phyloP scores from a whole-genome alignment of 2,329 filamentous ascomycete species.

The Tolypocladium ovalisporum region DNA sequence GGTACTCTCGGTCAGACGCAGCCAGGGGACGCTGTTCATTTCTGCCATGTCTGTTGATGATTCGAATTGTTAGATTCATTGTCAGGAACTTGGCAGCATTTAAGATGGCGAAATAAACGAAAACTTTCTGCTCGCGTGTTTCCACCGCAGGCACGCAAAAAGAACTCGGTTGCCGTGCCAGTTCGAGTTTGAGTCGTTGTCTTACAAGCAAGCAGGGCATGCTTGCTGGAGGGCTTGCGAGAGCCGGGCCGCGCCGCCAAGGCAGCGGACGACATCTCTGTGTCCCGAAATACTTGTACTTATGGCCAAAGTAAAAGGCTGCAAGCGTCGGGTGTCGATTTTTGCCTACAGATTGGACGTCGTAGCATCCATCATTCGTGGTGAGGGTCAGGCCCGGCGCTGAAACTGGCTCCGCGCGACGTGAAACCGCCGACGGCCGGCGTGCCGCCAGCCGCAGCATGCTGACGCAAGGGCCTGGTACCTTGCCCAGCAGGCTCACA shows the following conservation, averaged over 20 bases:
- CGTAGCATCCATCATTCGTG: no score
- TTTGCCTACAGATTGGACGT: no score
- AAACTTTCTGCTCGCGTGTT: background rate
- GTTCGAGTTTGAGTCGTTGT: background rate
- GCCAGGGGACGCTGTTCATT: background rate
- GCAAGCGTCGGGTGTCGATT: no score
- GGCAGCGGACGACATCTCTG: background rate
- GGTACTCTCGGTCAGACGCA: background rate
- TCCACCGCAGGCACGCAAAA: background rate
- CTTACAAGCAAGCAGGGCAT: background rate
- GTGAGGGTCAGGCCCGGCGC: background rate
- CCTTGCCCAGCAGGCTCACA: background rate
- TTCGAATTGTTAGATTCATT: no score
- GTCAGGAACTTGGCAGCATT: no score
- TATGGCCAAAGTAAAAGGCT: no score
- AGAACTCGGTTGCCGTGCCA: background rate
- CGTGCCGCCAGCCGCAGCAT: background rate
- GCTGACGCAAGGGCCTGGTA: background rate
- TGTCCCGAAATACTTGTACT: no score
- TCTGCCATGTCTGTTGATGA: no score
- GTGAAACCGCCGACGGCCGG: background rate
- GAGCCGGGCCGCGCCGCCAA: background rate
- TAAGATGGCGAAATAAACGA: no score
- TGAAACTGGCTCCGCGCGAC: background rate
- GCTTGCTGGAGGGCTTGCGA: no score